These are phyloP conservation scores for Salix dunnii DNA, from an alignment of 345 rosid species.

Conservation along the genomic window DNA sequence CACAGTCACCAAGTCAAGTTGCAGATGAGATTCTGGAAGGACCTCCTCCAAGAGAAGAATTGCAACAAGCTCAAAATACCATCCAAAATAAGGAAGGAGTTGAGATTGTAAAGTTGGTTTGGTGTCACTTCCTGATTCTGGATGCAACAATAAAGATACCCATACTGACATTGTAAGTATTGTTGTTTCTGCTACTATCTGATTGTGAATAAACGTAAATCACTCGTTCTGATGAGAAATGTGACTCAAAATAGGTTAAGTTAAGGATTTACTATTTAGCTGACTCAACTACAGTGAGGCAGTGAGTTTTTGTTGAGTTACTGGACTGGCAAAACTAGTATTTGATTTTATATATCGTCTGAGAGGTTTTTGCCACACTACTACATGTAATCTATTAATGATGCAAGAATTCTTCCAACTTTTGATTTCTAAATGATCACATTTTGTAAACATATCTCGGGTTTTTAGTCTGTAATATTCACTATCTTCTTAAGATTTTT, in stretches of 20 bases:
- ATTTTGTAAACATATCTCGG: neutral
- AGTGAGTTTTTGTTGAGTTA: neutral
- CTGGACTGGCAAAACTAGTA: neutral
- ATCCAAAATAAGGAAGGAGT: slow-evolving; percentile 29
- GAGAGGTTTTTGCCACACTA: neutral
- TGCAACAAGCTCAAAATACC: slow-evolving; percentile 27
- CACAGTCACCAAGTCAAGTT: slow-evolving; percentile 51
- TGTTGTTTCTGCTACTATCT: neutral
- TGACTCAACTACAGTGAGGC: neutral
- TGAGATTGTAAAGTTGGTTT: slow-evolving; percentile 39
- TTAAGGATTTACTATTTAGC: neutral
- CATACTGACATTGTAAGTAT: slow-evolving; percentile 70
- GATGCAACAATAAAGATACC: slow-evolving; percentile 73
- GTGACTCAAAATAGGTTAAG: neutral
- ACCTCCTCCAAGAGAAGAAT: slow-evolving; percentile 31
- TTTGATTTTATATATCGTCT: neutral
- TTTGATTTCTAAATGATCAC: neutral
- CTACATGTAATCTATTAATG: neutral
- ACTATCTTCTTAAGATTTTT: neutral
- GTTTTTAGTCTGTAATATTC: neutral
- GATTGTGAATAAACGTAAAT: neutral
- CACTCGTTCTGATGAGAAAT: neutral
- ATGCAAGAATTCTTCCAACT: neutral
- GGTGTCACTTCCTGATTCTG: slow-evolving; percentile 59
- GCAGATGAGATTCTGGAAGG: slow-evolving; percentile 48